A percentile compares a stretch with the other conserved stretches of the same genome.
Evolutionary conservation across 768 basidiomycete species (phyloP).

Genomic region (Albatrellus ellisii): DNA sequence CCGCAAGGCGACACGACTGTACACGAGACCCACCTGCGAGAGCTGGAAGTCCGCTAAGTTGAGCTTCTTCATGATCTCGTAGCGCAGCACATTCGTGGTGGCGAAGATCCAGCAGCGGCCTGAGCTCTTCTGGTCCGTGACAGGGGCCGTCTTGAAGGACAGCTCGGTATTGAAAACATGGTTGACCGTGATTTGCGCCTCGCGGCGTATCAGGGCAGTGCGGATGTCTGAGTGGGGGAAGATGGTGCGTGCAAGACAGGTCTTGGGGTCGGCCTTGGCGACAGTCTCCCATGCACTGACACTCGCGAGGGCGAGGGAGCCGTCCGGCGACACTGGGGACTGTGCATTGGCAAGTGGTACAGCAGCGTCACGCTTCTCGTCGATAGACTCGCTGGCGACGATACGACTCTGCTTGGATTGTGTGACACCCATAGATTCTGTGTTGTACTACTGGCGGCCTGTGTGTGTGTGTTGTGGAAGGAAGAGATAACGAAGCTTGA

Average conservation of each 20-base stretch:
- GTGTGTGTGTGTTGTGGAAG: too few relatives aligned
- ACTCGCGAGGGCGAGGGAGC: slow-evolving; percentile 44
- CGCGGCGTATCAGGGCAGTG: slow-evolving; percentile 47
- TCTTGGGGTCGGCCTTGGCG: slow-evolving; percentile 41
- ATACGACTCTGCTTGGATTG: slow-evolving; percentile 19
- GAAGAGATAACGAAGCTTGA: too few relatives aligned
- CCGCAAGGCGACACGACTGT: not conserved
- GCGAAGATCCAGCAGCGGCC: slow-evolving; percentile 97
- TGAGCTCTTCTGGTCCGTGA: slow-evolving; percentile 79
- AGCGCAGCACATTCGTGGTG: slow-evolving; percentile 76
- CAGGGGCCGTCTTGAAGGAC: slow-evolving; percentile 69
- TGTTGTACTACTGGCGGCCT: too few relatives aligned
- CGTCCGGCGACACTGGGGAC: slow-evolving; percentile 37
- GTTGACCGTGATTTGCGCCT: slow-evolving; percentile 44
- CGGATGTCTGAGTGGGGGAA: slow-evolving; percentile 57
- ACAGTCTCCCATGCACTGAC: slow-evolving; percentile 56
- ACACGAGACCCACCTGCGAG: slow-evolving; percentile 46
- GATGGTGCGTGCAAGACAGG: slow-evolving; percentile 64
- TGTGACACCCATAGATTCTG: slow-evolving; percentile 27
- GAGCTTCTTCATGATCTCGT: slow-evolving; percentile 74
- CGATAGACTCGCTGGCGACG: slow-evolving; percentile 5
- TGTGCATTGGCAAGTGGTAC: slow-evolving; percentile 5
- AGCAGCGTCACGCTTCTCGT: slow-evolving; percentile 15
- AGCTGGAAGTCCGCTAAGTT: slow-evolving; percentile 85
- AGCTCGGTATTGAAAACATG: slow-evolving; percentile 79